A percentile compares a stretch with the other conserved stretches of the same genome.
These are phyloP conservation scores for Colletotrichum simmondsii DNA, from an alignment of 2,329 filamentous ascomycete genomes.

Conservation along the genomic window DNA sequence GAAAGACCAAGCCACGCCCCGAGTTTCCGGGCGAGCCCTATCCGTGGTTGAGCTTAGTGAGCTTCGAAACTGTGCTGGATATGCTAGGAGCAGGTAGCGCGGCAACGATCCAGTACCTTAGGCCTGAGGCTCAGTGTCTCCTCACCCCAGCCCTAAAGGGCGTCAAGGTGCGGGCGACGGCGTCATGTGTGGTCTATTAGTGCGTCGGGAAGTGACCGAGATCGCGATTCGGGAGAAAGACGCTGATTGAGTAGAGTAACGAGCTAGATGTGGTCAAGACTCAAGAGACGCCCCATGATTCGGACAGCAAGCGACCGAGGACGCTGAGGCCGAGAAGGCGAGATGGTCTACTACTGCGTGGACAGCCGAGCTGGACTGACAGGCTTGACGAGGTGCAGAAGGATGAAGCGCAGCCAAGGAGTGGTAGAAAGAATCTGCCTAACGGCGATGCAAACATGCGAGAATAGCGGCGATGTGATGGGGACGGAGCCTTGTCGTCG, in stretches of 20 bases:
- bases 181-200: conserved; percentile 18
- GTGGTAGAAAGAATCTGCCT: conserved; percentile 5
- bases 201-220: conserved; percentile 21
- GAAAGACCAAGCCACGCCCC: conserved; percentile 1
- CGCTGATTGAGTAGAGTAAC: not conserved
- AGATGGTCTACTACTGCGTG: not conserved
- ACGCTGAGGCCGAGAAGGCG: not conserved
- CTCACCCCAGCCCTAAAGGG: conserved; percentile 17
- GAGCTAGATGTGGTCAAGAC: not conserved
- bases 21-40: conserved; percentile 7
- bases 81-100: conserved; percentile 8
- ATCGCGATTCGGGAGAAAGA: not conserved
- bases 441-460: not conserved
- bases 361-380: conserved; percentile 9
- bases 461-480: not conserved
- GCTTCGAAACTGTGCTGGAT: not conserved
- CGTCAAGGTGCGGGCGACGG: conserved; percentile 18
- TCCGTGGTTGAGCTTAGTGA: conserved; percentile 15
- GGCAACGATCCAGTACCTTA: conserved; percentile 21
- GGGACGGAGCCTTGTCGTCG: not conserved
- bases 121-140: conserved; percentile 20
- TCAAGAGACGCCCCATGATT: not conserved
- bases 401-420: conserved; percentile 30
- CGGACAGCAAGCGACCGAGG: not conserved
- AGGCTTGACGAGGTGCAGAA: conserved; percentile 28